phyloP scores from a whole-genome alignment of 177 flowering plant genomes.

The Vitis hybrid region DNA sequence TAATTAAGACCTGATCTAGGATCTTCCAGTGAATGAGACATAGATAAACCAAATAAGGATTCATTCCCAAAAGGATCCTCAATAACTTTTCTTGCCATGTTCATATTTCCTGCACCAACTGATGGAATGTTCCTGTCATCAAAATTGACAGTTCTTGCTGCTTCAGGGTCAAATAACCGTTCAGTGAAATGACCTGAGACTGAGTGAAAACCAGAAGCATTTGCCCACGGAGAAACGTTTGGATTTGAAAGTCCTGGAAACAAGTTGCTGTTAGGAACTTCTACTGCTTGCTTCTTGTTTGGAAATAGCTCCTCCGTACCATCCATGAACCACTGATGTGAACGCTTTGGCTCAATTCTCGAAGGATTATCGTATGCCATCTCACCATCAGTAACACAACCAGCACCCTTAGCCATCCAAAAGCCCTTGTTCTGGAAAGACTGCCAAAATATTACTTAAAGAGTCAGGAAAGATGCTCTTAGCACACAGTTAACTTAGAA shows the following conservation, averaged over 20 bases:
- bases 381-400: conserved; percentile 43
- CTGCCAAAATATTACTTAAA: conserved; percentile 9
- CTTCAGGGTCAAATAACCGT: conserved; percentile 47
- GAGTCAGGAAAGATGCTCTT: too few relatives aligned
- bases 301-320: conserved; percentile 51
- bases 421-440: conserved; percentile 39
- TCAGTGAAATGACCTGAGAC: conserved; percentile 45
- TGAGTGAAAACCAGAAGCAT: conserved; percentile 43
- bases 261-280: conserved; percentile 28
- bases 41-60: conserved; percentile 51
- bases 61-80: conserved; percentile 42
- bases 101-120: conserved; percentile 26
- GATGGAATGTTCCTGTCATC: conserved; percentile 31
- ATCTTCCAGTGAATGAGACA: conserved; percentile 50
- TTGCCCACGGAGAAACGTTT: conserved; percentile 49
- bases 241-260: conserved; percentile 36
- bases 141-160: conserved; percentile 27
- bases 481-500: not conserved
- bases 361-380: conserved; percentile 40
- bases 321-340: conserved; percentile 62
- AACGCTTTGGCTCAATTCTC: conserved; percentile 52
- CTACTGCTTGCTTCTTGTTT: conserved; percentile 65
- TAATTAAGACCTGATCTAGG: conserved; percentile 36
- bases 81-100: conserved; percentile 32
- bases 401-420: conserved; percentile 45